Conservation (phyloP, 2,329 filamentous ascomycete species). For the Aspergillus calidoustus region DNA sequence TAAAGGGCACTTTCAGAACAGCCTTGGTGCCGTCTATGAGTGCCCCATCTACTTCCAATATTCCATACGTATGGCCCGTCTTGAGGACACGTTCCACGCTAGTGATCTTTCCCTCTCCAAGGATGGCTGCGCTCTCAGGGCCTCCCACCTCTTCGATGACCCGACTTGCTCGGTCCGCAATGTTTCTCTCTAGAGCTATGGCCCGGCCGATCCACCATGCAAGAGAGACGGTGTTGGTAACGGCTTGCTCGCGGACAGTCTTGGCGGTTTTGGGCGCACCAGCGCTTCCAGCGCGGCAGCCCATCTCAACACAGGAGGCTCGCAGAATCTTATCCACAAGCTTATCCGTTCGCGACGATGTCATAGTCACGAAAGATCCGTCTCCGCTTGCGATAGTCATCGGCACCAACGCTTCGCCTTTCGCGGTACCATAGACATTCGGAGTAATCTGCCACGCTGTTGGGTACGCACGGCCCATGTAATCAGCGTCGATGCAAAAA, state of each 20-base stretch:
- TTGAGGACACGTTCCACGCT: constrained; percentile 25
- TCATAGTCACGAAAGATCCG: constrained; percentile 55
- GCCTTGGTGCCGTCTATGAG: constrained; percentile 18
- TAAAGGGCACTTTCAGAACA: constrained; percentile 29
- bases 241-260: constrained; percentile 27
- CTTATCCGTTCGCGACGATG: constrained; percentile 46
- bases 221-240: constrained; percentile 59
- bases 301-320: constrained; percentile 60
- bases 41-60: constrained; percentile 45
- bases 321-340: constrained; percentile 55
- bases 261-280: constrained; percentile 19
- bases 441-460: constrained; percentile 53
- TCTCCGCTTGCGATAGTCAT: constrained; percentile 57
- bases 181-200: constrained; percentile 22
- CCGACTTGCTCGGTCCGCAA: constrained; percentile 20
- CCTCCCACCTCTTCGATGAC: constrained; percentile 29
- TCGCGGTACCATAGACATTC: constrained; percentile 40
- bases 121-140: constrained; percentile 21
- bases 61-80: constrained; percentile 40
- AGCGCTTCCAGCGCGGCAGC: constrained; percentile 44
- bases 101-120: constrained; percentile 30
- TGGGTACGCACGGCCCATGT: constrained; percentile 53
- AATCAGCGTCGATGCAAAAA: constrained; percentile 52
- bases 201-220: constrained; percentile 51
- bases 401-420: constrained; percentile 45